These are phyloP conservation scores for Ogataea paradorogensis DNA, from an alignment of 805 yeast genomes.

Conservation along the genomic window DNA sequence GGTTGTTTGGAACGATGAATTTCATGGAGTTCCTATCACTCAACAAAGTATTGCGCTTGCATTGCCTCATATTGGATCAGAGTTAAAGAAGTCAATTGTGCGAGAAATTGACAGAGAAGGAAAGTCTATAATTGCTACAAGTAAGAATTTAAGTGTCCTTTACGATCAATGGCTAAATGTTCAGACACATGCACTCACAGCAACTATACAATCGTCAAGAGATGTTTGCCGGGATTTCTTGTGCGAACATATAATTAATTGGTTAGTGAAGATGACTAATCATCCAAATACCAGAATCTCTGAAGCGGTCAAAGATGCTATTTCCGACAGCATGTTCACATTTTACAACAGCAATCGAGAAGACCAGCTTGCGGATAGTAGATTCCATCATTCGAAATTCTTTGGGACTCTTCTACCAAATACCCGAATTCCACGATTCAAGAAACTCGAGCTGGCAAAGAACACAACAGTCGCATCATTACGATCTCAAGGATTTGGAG, in stretches of 20 bases:
- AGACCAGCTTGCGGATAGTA: constrained; percentile 21
- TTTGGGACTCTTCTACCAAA: constrained; percentile 35
- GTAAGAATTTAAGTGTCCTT: constrained; percentile 24
- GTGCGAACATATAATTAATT: constrained; percentile 43
- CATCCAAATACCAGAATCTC: constrained; percentile 40
- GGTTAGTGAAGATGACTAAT: constrained; percentile 45
- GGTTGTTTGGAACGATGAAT: constrained; percentile 77
- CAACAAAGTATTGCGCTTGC: constrained; percentile 19
- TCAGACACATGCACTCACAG: constrained; percentile 46
- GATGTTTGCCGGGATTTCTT: constrained; percentile 51
- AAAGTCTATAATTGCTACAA: constrained; percentile 43
- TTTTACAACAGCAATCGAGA: constrained; percentile 34
- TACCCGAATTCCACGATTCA: constrained; percentile 35
- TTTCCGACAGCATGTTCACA: constrained; percentile 45
- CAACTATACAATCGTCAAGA: constrained; percentile 49
- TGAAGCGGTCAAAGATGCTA: constrained; percentile 35
- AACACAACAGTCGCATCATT: constrained; percentile 25
- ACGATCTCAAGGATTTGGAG: constrained; percentile 11
- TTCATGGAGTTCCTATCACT: constrained; percentile 49
- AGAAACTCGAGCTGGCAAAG: constrained; percentile 30
- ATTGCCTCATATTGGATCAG: constrained; percentile 6
- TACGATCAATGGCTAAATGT: constrained; percentile 14
- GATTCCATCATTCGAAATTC: constrained; percentile 24
- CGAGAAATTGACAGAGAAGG: constrained; percentile 49
- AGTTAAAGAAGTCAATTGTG: constrained; percentile 30